These are phyloP conservation scores for Ilyonectria sp. DNA, from an alignment of 2,329 filamentous ascomycete species.

Conservation along the genomic window DNA sequence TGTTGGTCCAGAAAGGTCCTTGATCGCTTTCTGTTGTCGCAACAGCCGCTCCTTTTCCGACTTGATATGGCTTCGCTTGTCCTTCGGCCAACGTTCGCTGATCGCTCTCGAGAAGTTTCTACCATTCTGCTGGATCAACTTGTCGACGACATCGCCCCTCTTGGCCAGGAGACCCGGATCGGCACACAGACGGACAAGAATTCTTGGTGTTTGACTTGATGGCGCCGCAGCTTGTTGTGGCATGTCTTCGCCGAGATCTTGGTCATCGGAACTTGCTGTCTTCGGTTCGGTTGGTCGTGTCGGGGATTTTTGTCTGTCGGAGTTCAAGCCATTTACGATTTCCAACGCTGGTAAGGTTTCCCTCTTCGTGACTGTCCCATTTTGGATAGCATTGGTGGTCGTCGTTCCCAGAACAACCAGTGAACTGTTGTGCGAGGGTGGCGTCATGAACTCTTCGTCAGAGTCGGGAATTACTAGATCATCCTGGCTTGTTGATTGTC, in stretches of 20 bases:
- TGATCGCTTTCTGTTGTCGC: constrained; percentile 62
- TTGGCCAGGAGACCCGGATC: constrained; percentile 52
- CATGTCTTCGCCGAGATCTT: constrained; percentile 17
- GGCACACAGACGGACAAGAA: constrained; percentile 50
- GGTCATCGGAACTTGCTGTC: not conserved
- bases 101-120: constrained; percentile 64
- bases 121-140: constrained; percentile 63
- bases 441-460: constrained; percentile 67
- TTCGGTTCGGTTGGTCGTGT: not conserved
- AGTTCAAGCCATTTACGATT: not conserved
- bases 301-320: constrained; percentile 11
- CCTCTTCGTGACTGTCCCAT: not conserved
- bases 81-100: constrained; percentile 61
- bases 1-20: constrained; percentile 58
- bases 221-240: constrained; percentile 16
- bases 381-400: constrained; percentile 2
- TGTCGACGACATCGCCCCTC: constrained; percentile 57
- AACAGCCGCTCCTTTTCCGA: constrained; percentile 64
- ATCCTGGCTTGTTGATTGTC: constrained; percentile 42
- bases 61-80: constrained; percentile 64
- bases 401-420: constrained; percentile 29
- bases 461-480: constrained; percentile 68
- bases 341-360: not conserved
- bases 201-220: constrained; percentile 47
- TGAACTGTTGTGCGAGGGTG: constrained; percentile 46